Percentiles rank a stretch among this genome's conserved stretches.
Conservation (phyloP, 257 asterid genomes). For the Cruciata laevipes region DNA sequence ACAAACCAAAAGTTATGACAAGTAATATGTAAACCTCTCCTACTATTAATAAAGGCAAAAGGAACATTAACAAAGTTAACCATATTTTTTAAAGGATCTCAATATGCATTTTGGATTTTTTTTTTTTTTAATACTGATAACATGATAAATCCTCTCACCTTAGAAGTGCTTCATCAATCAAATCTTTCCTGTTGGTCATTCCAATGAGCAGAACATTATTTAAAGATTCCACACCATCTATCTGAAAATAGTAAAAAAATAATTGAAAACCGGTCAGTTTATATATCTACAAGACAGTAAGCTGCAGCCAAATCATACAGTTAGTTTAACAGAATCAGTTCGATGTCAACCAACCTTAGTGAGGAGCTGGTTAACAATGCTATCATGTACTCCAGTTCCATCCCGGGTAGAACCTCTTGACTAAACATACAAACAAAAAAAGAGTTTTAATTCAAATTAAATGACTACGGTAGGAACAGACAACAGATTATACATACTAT, state of each 20-base stretch:
- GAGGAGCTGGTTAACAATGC: conserved; percentile 96
- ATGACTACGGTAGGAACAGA: neutral
- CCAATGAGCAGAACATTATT: conserved; percentile 98
- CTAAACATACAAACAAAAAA: conserved; percentile 42
- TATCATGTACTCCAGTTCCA: conserved; percentile 99
- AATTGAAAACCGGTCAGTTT: conserved; percentile 8
- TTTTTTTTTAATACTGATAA: neutral
- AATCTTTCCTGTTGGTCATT: conserved; percentile 96
- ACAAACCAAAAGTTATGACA: conserved; percentile 22
- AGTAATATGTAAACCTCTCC: neutral
- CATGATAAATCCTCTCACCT: conserved; percentile 42
- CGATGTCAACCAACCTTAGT: conserved; percentile 66
- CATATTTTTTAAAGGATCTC: neutral
- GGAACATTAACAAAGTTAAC: too few relatives aligned
- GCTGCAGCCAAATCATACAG: conserved; percentile 5
- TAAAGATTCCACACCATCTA: conserved; percentile 98
- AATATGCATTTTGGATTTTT: neutral
- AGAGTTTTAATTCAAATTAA: conserved; percentile 6
- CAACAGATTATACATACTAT: neutral
- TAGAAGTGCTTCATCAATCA: conserved; percentile 96
- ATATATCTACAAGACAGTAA: neutral
- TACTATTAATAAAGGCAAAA: neutral
- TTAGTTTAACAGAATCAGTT: conserved; percentile 11
- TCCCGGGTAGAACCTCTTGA: conserved; percentile 99
- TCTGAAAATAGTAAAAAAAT: conserved; percentile 39